Evolutionary conservation across 306 rosid genomes (phyloP), one percentile per base, ranked within the genome.

Genomic region (Prunus persica): DNA sequence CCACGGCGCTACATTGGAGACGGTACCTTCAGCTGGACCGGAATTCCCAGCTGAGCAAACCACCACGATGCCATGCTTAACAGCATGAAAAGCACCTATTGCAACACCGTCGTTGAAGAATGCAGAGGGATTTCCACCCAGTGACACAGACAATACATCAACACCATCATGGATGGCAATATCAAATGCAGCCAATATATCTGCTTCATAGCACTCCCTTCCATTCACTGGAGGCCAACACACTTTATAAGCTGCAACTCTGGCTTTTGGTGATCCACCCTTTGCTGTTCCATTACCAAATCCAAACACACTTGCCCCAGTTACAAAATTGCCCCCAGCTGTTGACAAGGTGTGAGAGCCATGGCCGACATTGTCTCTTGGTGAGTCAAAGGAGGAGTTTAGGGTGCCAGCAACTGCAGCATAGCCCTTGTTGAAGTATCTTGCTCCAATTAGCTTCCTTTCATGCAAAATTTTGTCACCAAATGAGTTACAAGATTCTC

Each of bases 341-440:
- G 98, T 94, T 16, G 98, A 94, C 38, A 94, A 71, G 6, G 98
- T 94, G 85, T 94, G 98, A 10, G 98, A 78, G 20, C 98, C 98
- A 27, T 94, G 98, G 46, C 98, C 98, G 3, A 90, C 96, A 0
- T 7, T 74, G 78, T 94, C 98, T 6, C 96, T 84, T 1, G 97
- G 97, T 2, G 98, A 78, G 12, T 92, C 67, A 34, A 76, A 89
- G 18, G 93, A 51, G 14, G 92, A 82, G 82, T 88, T 92, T 1
- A 92, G 83, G 4, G 78, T 73, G 0, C 92, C 96, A 9, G 43
- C 88, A 15, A 73, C 79, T 0, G 91, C 41, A 5, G 80, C 76
- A 49, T 85, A 95, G 16, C 96, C 98, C 75, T 92, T 87, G 90
- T 88, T 86, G 91, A 83, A 95, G 88, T 89, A 95, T 76, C 97